Percentiles rank a stretch among this genome's conserved stretches.
Evolutionary conservation across 805 yeast species (phyloP).

Genomic region (Candida corydali): DNA sequence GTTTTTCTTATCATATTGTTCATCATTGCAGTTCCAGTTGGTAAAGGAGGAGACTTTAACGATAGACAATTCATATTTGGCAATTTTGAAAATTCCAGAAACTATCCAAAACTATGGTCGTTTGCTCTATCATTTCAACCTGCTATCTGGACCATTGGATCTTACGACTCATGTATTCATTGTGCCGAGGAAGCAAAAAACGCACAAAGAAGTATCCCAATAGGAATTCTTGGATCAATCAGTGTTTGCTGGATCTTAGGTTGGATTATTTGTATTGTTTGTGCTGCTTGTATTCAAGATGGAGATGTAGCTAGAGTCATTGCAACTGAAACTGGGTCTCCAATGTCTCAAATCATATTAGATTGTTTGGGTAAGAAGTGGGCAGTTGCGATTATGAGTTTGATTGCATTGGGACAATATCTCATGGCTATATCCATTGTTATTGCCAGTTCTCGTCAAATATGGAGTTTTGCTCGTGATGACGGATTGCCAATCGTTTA

Average conservation of each 20-base stretch:
- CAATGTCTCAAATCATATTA: conserved; percentile 60
- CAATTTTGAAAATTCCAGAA: conserved; percentile 43
- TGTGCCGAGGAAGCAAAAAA: conserved; percentile 68
- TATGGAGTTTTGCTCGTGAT: conserved; percentile 76
- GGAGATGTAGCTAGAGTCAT: conserved; percentile 39
- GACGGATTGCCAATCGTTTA: conserved; percentile 65
- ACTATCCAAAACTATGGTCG: conserved; percentile 34
- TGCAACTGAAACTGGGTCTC: conserved; percentile 48
- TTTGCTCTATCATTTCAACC: conserved; percentile 58
- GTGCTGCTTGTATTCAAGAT: conserved; percentile 53
- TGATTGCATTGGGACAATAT: conserved; percentile 58
- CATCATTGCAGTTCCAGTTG: conserved; percentile 60
- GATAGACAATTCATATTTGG: conserved; percentile 47
- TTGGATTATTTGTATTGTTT: conserved; percentile 49
- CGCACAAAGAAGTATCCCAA: conserved; percentile 60
- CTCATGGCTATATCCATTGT: conserved; percentile 62
- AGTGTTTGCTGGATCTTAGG: conserved; percentile 57
- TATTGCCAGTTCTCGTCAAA: conserved; percentile 64
- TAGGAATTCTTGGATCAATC: conserved; percentile 60
- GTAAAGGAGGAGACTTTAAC: conserved; percentile 32
- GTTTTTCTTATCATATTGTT: conserved; percentile 47
- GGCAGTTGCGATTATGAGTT: conserved; percentile 61
- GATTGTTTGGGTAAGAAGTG: conserved; percentile 61
- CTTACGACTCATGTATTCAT: conserved; percentile 69
- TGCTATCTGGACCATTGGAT: conserved; percentile 72